Evolutionary conservation across 1,284 basidiomycete species (phyloP).

Genomic region (Phylloporus gajari): DNA sequence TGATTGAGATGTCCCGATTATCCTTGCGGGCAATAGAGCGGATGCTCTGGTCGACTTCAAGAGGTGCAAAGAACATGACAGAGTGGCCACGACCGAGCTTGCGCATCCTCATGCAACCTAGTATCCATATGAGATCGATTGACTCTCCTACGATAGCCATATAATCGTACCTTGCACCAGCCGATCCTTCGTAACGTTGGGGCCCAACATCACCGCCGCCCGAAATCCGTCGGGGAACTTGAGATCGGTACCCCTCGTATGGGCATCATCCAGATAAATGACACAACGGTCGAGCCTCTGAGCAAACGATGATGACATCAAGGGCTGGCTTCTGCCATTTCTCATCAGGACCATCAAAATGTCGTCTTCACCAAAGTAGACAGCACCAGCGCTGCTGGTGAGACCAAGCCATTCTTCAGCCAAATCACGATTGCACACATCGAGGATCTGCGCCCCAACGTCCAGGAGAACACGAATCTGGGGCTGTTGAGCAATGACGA

Average conservation of each 20-base stretch:
- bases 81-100: conserved; percentile 58
- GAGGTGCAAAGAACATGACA: conserved; percentile 59
- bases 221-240: conserved; percentile 56
- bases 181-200: conserved; percentile 61
- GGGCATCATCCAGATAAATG: conserved; percentile 65
- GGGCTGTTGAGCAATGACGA: neutral
- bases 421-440: conserved; percentile 53
- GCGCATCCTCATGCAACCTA: conserved; percentile 61
- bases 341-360: conserved; percentile 52
- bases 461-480: conserved; percentile 27
- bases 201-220: conserved; percentile 62
- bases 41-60: conserved; percentile 53
- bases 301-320: conserved; percentile 54
- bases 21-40: conserved; percentile 37
- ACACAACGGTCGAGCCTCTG: conserved; percentile 54
- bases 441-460: conserved; percentile 67
- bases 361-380: conserved; percentile 58
- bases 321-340: conserved; percentile 48
- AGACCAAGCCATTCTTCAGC: conserved; percentile 53
- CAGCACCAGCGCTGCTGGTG: conserved; percentile 48
- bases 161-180: conserved; percentile 65
- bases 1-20: conserved; percentile 27
- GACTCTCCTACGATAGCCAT: too few relatives aligned
- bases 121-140: too few relatives aligned
- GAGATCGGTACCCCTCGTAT: conserved; percentile 65